Base-by-base conservation (phyloP, 768 basidiomycete genomes). In the Candolleomyces eurysporus region DNA sequence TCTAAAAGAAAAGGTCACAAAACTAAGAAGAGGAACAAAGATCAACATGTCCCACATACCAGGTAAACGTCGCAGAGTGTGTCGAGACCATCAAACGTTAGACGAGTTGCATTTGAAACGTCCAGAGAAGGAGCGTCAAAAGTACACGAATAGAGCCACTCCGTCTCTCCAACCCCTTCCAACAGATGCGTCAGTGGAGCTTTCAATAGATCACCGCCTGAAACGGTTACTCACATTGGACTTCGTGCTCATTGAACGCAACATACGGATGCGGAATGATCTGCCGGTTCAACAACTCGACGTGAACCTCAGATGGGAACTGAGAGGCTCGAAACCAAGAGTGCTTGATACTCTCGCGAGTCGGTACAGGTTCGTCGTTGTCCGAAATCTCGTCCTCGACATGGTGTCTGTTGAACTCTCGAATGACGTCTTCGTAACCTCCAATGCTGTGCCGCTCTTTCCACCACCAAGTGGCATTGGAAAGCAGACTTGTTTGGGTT, bases 1-100 rank as follows among this genome's bases (percentile, higher is more conserved):
- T 88, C 86, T 89, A 59, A 0, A 22, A 1, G 19, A 45, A 36
- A 49, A 8, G 36, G 42, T 10, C 45, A 21, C 59, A 8, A 36
- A 22, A 26, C 21, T 9, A 9, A 58, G 16, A 36, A 36, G 36
- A 31, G 30, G 22, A 5, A 42, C 17, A 19, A 32, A 10, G 36
- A 36, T 36, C 8, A 7, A 36, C 11, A 36, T 36, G 11, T 36
- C 2, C 21, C 39, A 68, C 78, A 45, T 48, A 84, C 87, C 62
- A 90, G 70, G 57, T 82, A 84, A 22, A 88, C 80, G 63, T 84
- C 81, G 67, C 87, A 89, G 55, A 89, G 73, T 0, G 88, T 89
- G 68, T 90, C 89, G 17, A 90, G 76, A 0, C 89, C 89, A 50
- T 88, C 84, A 58, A 90, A 87, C 14, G 79, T 70, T 7, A 90